A percentile compares a stretch with the other conserved stretches of the same genome.
phyloP scores from a whole-genome alignment of 2,329 filamentous ascomycete genomes.

The Xylaria sp. region DNA sequence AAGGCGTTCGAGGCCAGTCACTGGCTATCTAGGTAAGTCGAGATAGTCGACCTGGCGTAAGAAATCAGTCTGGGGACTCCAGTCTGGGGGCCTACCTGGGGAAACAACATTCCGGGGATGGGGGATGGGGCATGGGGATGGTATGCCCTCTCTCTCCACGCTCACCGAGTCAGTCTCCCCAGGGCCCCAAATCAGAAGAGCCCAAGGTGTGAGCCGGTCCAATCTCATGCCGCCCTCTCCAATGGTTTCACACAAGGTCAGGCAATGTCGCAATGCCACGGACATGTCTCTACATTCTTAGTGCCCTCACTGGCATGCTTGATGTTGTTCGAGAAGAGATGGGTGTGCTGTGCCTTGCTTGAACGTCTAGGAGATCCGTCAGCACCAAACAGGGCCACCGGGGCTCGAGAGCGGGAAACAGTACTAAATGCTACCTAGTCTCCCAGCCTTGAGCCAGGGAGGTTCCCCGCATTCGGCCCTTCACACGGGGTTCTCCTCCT shows the following conservation, averaged over 20 bases:
- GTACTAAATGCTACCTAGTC: constrained; percentile 13
- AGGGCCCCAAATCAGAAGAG: too few species aligned
- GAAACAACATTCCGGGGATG: constrained; percentile 12
- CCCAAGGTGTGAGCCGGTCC: not conserved
- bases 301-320: too few species aligned
- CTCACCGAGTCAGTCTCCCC: not conserved
- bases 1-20: not conserved
- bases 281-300: too few species aligned
- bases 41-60: too few species aligned
- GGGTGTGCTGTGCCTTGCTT: too few species aligned
- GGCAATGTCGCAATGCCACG: too few species aligned
- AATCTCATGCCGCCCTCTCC: not conserved
- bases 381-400: not conserved
- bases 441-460: not conserved
- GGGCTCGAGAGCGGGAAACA: not conserved
- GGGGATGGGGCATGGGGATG: not conserved
- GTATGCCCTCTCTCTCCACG: not conserved
- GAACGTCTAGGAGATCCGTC: too few species aligned
- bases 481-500: constrained; percentile 10
- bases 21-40: too few species aligned
- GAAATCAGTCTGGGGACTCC: constrained; percentile 4
- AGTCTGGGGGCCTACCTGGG: constrained; percentile 3
- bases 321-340: too few species aligned
- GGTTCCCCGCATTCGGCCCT: constrained; percentile 29
- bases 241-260: too few species aligned